Base-by-base conservation (phyloP, 345 rosid genomes). In the Acer saccharum region DNA sequence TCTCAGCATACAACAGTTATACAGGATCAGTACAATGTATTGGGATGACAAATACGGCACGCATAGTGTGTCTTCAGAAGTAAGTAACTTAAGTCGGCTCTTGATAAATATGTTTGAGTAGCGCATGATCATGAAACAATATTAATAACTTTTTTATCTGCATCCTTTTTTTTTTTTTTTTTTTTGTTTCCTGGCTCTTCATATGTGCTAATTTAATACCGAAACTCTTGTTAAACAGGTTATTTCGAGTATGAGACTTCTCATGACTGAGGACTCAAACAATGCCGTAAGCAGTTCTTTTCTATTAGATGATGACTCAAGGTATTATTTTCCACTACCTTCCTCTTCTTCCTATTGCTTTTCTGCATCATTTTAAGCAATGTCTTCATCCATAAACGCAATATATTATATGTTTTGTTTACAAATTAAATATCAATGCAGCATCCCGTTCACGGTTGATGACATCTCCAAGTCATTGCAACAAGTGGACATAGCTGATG, bases 41-140 rank as follows among this genome's bases (percentile, higher is more conserved):
- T 96, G 99, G 98, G 99, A 96, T 84, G 99, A 94, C 85, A 96
- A 96, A 83, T 94, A 94, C 61, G 99, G 98, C 80, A 94, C 98
- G 0, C 99, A 90, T 71, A 96, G 93, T 17, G 99, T 94, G 63
- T 96, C 98, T 65, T 90, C 98, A 17, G 98, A 96, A 57, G 99
- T 96, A 85, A 88, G 97, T 75, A 67, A 46, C 77, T 73, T 74
- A 20, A 72, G 44, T 69, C 44, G 10, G 68, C 71, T n/a, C 14
- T 20, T 3, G n/a, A 67, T 63, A 55, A 18, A 64, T 78, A 55
- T 72, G 4, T 70, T 79, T 62, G 0, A 18, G 9, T 60, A 17
- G 41, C 61, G 10, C 10, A 44, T 27, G 44, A 14, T 58, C 46
- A 41, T 57, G 8, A 43, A 44, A 35, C 64, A 50, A 1, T 20